These are phyloP conservation scores for Chalaropsis ovoidea DNA, from an alignment of 2,329 filamentous ascomycete species.

Conservation along the genomic window DNA sequence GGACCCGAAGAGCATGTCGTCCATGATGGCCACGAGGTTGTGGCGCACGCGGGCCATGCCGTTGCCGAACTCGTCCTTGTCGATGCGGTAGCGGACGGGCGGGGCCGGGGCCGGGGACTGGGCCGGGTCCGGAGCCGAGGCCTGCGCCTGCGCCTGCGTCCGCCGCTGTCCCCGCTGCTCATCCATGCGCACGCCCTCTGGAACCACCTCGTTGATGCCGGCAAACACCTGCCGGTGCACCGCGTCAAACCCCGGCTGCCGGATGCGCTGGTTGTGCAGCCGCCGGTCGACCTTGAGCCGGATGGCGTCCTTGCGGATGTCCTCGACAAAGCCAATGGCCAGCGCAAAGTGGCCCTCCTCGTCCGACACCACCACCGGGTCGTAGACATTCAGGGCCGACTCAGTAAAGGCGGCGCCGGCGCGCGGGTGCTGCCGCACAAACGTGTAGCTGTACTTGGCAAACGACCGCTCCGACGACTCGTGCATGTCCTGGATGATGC, in stretches of 20 bases:
- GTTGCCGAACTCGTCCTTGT: conserved; percentile 97
- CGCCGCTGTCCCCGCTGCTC: background rate
- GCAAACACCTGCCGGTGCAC: conserved; percentile 72
- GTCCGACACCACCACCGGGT: conserved; percentile 93
- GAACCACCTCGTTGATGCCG: conserved; percentile 74
- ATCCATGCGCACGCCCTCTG: conserved; percentile 16
- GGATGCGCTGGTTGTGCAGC: conserved; percentile 74
- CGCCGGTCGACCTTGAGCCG: conserved; percentile 83
- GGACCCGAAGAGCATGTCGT: conserved; percentile 60
- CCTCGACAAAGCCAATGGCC: conserved; percentile 79
- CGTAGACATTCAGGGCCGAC: conserved; percentile 75
- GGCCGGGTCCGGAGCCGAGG: too few relatives aligned
- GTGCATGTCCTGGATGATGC: conserved; percentile 49
- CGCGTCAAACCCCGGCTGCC: conserved; percentile 64
- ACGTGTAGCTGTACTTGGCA: conserved; percentile 80
- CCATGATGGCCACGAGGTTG: conserved; percentile 88
- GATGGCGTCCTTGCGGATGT: conserved; percentile 63
- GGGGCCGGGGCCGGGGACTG: too few relatives aligned
- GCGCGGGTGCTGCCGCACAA: conserved; percentile 57
- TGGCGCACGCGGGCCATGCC: conserved; percentile 93
- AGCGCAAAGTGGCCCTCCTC: conserved; percentile 91
- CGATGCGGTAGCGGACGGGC: conserved; percentile 65
- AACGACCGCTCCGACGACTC: conserved; percentile 68
- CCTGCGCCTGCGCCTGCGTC: background rate
- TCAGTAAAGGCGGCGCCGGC: conserved; percentile 75